These are phyloP conservation scores for Earliella scabrosa DNA, from an alignment of 1,284 basidiomycete genomes.

Conservation along the genomic window DNA sequence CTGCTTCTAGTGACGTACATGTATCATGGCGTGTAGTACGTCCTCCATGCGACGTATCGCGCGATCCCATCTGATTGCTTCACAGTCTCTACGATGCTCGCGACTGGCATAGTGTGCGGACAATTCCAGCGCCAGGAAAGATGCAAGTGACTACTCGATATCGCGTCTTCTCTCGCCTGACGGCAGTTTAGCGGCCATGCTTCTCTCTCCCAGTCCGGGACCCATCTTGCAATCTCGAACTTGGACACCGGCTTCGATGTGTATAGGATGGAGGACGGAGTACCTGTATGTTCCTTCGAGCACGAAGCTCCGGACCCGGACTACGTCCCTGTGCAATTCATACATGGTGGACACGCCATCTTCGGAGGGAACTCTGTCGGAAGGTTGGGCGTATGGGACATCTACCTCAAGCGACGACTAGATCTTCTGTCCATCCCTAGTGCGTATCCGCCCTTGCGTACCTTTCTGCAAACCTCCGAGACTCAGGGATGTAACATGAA, in stretches of 20 bases:
- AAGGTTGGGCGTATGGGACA: background rate
- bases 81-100: background rate
- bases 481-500: too few species aligned
- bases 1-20: too few species aligned
- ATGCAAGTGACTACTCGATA: background rate
- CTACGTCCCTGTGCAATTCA: background rate
- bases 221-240: too few species aligned
- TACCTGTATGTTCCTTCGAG: background rate
- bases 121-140: background rate
- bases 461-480: too few species aligned
- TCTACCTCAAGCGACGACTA: too few species aligned
- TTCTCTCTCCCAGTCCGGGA: background rate
- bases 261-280: background rate
- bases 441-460: too few species aligned
- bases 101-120: background rate
- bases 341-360: background rate
- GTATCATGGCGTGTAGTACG: background rate
- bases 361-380: background rate
- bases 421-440: too few species aligned
- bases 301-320: background rate
- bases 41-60: background rate
- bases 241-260: constrained; percentile 1
- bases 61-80: background rate
- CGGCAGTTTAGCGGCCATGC: background rate
- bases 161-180: too few species aligned